Evolutionary conservation across 2,329 filamentous ascomycete genomes (phyloP), one percentile per base, ranked within the genome.

Genomic region (Aureobasidium sp.): DNA sequence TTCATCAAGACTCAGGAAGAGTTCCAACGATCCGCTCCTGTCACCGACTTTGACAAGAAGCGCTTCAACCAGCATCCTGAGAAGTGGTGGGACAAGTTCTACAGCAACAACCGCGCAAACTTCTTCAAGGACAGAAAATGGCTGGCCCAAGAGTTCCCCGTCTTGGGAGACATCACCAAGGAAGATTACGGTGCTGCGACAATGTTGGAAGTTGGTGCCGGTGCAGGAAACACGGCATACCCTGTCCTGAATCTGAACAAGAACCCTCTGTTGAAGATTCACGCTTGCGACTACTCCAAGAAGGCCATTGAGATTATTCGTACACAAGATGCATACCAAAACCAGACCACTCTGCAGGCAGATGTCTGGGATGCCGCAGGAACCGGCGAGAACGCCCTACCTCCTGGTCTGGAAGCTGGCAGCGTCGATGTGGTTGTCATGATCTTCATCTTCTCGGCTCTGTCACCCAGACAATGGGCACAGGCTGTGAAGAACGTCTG

Each of bases 101-200:
- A 99, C 80, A 92, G 94, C 77, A 96, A 97, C 78, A 97, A 99
- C 76, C 90, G 89, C 22, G 84, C 87, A 69, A 97, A 97, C 72
- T 99, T 99, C 77, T 99, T 99, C 85, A 99, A 99, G 77, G 89
- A 99, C 72, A 85, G 94, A 66, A 97, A 97, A 74, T 99, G 94
- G 94, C 79, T 99, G 35, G 88, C 89, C 66, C 93, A 97, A 74
- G 94, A 99, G 74, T 99, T 99, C 67, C 94, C 94, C 0, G 78
- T 97, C 4, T 78, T 99, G n/a, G 84, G 82, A 27, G 82, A 89
- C 62, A 82, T 96, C 56, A 93, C 89, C 14, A 78, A 81, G 62
- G 82, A 85, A 65, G 85, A 86, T 62, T 85, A 87, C 2, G 90
- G 89, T 3, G 81, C 82, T 27, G 81, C 85, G 62, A 83, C 86